phyloP scores from a whole-genome alignment of 306 rosid species.

The Fragaria iinumae region DNA sequence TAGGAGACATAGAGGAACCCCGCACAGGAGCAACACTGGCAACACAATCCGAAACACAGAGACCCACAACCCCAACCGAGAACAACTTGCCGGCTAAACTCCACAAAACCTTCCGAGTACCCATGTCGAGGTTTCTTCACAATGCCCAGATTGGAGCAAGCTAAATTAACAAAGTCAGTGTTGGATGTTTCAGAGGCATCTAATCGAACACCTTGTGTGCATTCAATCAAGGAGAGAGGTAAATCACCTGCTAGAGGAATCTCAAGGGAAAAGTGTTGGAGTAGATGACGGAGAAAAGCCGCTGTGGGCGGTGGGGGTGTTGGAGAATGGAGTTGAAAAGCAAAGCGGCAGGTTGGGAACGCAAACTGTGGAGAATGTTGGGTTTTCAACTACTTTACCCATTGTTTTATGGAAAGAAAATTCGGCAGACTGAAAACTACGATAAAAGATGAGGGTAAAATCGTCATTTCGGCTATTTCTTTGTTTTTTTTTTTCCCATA shows the following conservation, averaged over 20 bases:
- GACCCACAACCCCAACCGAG: constrained; percentile 61
- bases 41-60: constrained; percentile 62
- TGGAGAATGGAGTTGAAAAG: neutral
- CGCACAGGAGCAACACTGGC: constrained; percentile 62
- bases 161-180: neutral
- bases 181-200: constrained; percentile 4
- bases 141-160: no score
- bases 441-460: no score
- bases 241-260: neutral
- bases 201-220: constrained; percentile 21
- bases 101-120: constrained; percentile 48
- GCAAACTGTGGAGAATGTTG: neutral
- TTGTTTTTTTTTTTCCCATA: no score
- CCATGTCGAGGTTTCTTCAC: no score
- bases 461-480: no score
- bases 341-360: neutral
- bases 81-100: constrained; percentile 46
- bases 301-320: neutral
- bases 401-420: no score
- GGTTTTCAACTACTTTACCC: neutral
- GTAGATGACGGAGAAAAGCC: neutral
- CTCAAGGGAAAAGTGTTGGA: neutral
- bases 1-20: constrained; percentile 89
- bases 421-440: no score
- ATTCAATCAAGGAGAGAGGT: neutral